Conservation (phyloP, 1,284 basidiomycete species). For the Cystobasidium pallidum region DNA sequence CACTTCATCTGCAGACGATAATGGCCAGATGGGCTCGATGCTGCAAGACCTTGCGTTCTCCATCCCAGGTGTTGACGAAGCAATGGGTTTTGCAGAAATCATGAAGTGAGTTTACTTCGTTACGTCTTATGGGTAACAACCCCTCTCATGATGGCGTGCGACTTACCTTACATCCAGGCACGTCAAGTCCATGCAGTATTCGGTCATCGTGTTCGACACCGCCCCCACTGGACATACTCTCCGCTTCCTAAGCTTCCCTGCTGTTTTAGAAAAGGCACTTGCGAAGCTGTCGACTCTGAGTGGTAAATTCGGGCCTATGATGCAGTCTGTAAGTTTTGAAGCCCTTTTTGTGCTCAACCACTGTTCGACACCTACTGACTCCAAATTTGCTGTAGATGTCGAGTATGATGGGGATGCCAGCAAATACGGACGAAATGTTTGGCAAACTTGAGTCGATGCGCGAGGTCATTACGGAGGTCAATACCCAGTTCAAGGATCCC, state of each 20-base stretch:
- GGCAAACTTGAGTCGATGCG: constrained; percentile 97
- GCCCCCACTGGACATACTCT: constrained; percentile 98
- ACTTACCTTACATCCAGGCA: too few relatives aligned
- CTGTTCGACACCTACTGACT: neutral
- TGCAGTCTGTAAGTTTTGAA: constrained; percentile 64
- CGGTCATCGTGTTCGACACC: constrained; percentile 98
- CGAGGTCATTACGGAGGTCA: constrained; percentile 95
- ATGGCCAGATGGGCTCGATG: constrained; percentile 93
- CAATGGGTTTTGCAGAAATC: constrained; percentile 99
- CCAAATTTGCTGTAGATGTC: constrained; percentile 70
- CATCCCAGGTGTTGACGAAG: constrained; percentile 98
- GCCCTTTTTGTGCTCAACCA: neutral
- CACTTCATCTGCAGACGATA: constrained; percentile 68
- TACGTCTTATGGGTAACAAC: too few relatives aligned
- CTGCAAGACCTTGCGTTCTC: constrained; percentile 99
- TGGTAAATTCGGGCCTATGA: constrained; percentile 94
- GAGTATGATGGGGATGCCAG: constrained; percentile 87
- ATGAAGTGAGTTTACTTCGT: constrained; percentile 99
- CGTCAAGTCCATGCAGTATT: constrained; percentile 99
- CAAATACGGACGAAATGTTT: constrained; percentile 71
- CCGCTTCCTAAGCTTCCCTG: constrained; percentile 96
- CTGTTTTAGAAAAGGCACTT: constrained; percentile 94
- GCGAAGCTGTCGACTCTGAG: constrained; percentile 91
- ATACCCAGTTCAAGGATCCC: constrained; percentile 98
- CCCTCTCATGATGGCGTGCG: too few relatives aligned